These are phyloP conservation scores for Phylloporus arenicola DNA, from an alignment of 768 basidiomycete species.

Conservation along the genomic window DNA sequence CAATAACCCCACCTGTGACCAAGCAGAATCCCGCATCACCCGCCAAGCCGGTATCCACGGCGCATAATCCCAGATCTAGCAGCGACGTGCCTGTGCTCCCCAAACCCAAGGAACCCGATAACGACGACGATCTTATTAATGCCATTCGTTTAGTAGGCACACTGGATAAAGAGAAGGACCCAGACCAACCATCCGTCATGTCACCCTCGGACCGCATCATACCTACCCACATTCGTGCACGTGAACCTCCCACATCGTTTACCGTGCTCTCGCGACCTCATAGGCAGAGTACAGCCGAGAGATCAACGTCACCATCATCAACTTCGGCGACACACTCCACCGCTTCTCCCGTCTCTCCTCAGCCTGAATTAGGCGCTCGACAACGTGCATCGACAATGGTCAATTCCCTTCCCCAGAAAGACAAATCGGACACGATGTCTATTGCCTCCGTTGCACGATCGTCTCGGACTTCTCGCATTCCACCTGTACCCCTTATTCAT, in stretches of 20 bases:
- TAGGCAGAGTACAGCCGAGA: constrained; percentile 23
- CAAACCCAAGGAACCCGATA: constrained; percentile 9
- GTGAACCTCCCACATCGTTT: constrained; percentile 52
- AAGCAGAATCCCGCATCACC: constrained; percentile 4
- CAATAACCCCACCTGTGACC: constrained; percentile 13
- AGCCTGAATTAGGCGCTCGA: constrained; percentile 11
- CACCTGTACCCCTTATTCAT: constrained; percentile 27
- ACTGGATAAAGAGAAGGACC: constrained; percentile 17
- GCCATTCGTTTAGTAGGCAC: constrained; percentile 29
- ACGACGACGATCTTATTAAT: constrained; percentile 27
- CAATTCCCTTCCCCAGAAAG: constrained; percentile 10
- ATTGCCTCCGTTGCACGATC: constrained; percentile 20
- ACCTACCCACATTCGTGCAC: constrained; percentile 56
- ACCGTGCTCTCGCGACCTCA: constrained; percentile 58
- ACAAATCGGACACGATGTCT: constrained; percentile 27
- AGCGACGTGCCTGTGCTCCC: constrained; percentile 8
- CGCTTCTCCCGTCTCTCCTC: constrained; percentile 6
- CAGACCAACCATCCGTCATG: constrained; percentile 10
- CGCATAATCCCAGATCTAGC: constrained; percentile 16
- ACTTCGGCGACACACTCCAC: not conserved
- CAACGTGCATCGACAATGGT: constrained; percentile 7
- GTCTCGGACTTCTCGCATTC: constrained; percentile 24
- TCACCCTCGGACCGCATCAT: constrained; percentile 24
- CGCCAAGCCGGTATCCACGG: not conserved
- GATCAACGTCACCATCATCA: constrained; percentile 8